Conservation (phyloP, 495 filamentous ascomycete species). For the Pseudotulostoma volvatum region DNA sequence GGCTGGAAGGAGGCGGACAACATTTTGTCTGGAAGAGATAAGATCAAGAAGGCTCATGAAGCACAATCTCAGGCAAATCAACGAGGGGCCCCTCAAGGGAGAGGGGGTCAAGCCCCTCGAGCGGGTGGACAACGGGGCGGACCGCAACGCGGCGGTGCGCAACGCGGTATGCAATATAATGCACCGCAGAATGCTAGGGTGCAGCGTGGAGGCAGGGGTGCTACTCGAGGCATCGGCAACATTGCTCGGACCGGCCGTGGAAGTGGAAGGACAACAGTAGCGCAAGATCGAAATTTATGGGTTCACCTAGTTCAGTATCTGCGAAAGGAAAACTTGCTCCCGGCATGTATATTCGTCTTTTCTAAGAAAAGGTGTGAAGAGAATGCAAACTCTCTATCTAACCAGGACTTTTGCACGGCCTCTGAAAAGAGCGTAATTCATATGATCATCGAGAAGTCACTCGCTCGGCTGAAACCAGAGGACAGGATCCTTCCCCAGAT, state of each 20-base stretch:
- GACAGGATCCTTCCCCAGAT: slow-evolving; percentile 84
- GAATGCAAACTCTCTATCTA: slow-evolving; percentile 87
- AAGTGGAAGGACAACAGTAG: slow-evolving; percentile 66
- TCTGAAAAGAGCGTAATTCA: slow-evolving; percentile 90
- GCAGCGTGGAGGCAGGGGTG: slow-evolving; percentile 34
- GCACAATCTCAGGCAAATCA: slow-evolving; percentile 27
- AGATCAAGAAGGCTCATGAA: slow-evolving; percentile 41
- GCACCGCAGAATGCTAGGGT: slow-evolving; percentile 23
- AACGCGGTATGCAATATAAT: too few species aligned
- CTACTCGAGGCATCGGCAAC: slow-evolving; percentile 55
- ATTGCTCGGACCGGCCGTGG: slow-evolving; percentile 77
- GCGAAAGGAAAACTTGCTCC: slow-evolving; percentile 69
- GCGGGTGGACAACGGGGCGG: slow-evolving; percentile 20
- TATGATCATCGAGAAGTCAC: slow-evolving; percentile 93
- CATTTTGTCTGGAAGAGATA: slow-evolving; percentile 67
- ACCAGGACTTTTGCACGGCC: slow-evolving; percentile 83
- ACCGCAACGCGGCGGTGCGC: slow-evolving; percentile 27
- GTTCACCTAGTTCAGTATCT: slow-evolving; percentile 86
- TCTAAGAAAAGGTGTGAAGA: slow-evolving; percentile 95
- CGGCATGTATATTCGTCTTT: slow-evolving; percentile 94
- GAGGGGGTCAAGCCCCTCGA: slow-evolving; percentile 28
- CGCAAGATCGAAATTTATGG: slow-evolving; percentile 94
- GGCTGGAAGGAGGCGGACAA: slow-evolving; percentile 93
- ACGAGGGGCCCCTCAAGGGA: slow-evolving; percentile 35
- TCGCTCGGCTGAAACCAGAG: slow-evolving; percentile 82